Conservation (phyloP, 2,329 filamentous ascomycete species). For the Ophiostoma ulmi region DNA sequence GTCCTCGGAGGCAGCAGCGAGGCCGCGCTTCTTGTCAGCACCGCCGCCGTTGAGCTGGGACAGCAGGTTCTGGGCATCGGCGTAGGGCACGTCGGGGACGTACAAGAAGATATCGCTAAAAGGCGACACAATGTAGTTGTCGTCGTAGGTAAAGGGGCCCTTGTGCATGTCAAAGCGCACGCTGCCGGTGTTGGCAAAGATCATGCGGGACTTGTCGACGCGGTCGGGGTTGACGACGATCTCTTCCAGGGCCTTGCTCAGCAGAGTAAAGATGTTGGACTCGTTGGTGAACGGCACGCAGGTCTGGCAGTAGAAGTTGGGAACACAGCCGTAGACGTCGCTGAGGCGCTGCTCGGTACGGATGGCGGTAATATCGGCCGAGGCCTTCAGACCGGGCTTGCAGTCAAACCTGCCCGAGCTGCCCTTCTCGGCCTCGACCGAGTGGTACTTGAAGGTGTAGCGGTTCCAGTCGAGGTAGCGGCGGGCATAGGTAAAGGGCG, state of each 20-base stretch:
- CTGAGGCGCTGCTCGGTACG: constrained; percentile 53
- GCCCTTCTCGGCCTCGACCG: constrained; percentile 36
- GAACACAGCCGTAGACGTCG: constrained; percentile 55
- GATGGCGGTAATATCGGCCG: constrained; percentile 36
- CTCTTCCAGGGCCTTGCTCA: constrained; percentile 47
- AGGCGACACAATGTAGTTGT: constrained; percentile 51
- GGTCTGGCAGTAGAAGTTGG: constrained; percentile 53
- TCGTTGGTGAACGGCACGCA: constrained; percentile 50
- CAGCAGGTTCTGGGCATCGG: constrained; percentile 37
- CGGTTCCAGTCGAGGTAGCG: constrained; percentile 66
- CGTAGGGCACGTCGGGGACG: constrained; percentile 49
- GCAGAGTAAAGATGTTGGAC: constrained; percentile 52
- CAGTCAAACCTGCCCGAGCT: constrained; percentile 25
- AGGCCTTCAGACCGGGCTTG: constrained; percentile 26
- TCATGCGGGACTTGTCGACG: constrained; percentile 47
- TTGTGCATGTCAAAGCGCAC: constrained; percentile 59
- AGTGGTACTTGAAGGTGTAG: constrained; percentile 60
- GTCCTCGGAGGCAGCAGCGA: constrained; percentile 35
- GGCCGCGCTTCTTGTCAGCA: constrained; percentile 35
- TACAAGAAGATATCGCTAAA: constrained; percentile 51
- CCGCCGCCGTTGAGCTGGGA: constrained; percentile 40
- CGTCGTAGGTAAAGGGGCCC: constrained; percentile 55
- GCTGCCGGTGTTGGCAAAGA: constrained; percentile 56
- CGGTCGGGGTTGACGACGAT: constrained; percentile 50
- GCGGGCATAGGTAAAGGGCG: constrained; percentile 47